Evolutionary conservation across 768 basidiomycete genomes (phyloP), one percentile per base, ranked within the genome.

Genomic region (Mycena leptocephala): DNA sequence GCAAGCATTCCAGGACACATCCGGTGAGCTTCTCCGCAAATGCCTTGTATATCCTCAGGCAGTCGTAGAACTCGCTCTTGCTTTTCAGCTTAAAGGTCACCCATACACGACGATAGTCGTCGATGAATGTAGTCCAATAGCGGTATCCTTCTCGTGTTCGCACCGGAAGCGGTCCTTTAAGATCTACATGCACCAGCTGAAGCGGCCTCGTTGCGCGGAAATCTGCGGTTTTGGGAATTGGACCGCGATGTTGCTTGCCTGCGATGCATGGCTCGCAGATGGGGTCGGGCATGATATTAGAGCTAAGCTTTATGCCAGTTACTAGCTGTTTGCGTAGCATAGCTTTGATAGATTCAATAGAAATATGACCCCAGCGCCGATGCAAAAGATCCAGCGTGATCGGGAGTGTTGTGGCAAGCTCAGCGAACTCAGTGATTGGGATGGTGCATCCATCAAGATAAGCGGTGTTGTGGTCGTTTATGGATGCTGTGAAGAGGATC

Each of bases 41-140:
- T 0, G 83, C 83, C 74, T 87, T 86, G 83, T 72, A 87, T 9
- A 30, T 16, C 69, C 83, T 80, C 78, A 88, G 84, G 1, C 79
- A 77, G 3, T 61, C 74, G 68, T 63, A 46, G 83, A 77, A 65
- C 0, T 85, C 79, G 30, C 78, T 80, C 58, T 85, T 86, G 0
- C 55, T 26, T 46, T 77, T 77, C 28, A 86, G 78, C 20, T 75
- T 74, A 43, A 70, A 70, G 3, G 80, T 77, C 41, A 69, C 77
- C 37, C 71, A 72, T 43, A 76, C 81, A 2, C 78, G 67, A 5
- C 81, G 76, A 37, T 48, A 70, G 63, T 84, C 79, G 65, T 83
- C 81, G 58, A 85, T 82, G 76, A 85, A 85, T 2, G 80, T 80
- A 2, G 83, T 68, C 81, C 81, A 84, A 75, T 85, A 86, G 5